phyloP scores from a whole-genome alignment of 306 rosid species.

The Luffa acutangula region DNA sequence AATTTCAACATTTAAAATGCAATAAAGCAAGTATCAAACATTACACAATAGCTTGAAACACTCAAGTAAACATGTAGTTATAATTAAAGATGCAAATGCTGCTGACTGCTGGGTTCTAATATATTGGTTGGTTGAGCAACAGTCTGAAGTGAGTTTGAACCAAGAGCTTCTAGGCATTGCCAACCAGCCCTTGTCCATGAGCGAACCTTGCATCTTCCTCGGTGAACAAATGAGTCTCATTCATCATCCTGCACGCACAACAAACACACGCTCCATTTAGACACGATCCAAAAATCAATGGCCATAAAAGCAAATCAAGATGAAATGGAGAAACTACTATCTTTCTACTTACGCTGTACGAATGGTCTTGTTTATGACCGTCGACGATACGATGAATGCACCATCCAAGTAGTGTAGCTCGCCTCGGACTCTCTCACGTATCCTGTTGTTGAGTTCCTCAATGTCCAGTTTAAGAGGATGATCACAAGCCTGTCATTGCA shows the following conservation, averaged over 20 bases:
- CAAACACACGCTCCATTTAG: background rate
- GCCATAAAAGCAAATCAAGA: background rate
- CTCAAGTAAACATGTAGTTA: background rate
- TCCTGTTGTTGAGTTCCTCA: conserved; percentile 7
- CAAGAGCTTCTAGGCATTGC: background rate
- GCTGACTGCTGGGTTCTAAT: background rate
- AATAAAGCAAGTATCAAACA: background rate
- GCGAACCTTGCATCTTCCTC: conserved; percentile 20
- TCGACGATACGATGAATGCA: conserved; percentile 11
- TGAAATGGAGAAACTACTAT: background rate
- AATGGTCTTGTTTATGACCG: conserved; percentile 19
- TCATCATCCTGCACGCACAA: conserved; percentile 13
- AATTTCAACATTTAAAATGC: background rate
- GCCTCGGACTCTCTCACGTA: conserved; percentile 13
- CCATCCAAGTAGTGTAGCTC: conserved; percentile 18
- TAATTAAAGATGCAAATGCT: background rate
- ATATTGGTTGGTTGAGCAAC: background rate
- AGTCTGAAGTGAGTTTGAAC: background rate
- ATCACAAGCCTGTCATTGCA: conserved; percentile 16
- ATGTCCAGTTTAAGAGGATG: conserved; percentile 11
- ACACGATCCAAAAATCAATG: background rate
- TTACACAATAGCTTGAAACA: background rate
- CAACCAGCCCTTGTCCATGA: conserved; percentile 17
- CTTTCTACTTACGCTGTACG: conserved; percentile 8
- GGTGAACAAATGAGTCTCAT: conserved; percentile 22